Percentiles rank a stretch among this genome's conserved stretches.
phyloP scores from a whole-genome alignment of 2,329 filamentous ascomycete genomes.

The Trichoderma harzianum region DNA sequence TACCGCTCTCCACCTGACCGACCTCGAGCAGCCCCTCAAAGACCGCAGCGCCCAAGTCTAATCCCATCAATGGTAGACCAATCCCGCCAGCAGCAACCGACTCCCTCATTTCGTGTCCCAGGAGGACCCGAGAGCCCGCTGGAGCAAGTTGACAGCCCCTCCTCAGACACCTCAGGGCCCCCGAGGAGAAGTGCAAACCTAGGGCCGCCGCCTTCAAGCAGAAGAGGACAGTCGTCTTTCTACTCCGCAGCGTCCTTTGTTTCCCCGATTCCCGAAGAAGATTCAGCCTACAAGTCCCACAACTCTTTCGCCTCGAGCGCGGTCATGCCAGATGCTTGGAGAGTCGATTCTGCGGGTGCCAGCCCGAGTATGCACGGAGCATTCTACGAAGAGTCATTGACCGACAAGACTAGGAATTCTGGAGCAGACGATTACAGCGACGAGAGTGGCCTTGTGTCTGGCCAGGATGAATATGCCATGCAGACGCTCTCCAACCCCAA shows the following conservation, averaged over 20 bases:
- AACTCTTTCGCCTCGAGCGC: constrained; percentile 69
- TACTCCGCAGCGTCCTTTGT: constrained; percentile 66
- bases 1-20: constrained; percentile 52
- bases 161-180: constrained; percentile 24
- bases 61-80: constrained; percentile 58
- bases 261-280: constrained; percentile 74
- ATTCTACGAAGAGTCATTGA: constrained; percentile 49
- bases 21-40: constrained; percentile 49
- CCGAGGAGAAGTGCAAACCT: constrained; percentile 50
- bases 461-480: background rate
- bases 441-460: constrained; percentile 2
- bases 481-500: background rate
- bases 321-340: constrained; percentile 68
- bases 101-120: constrained; percentile 45
- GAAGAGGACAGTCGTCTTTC: constrained; percentile 60
- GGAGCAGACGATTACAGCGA: background rate
- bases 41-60: constrained; percentile 57
- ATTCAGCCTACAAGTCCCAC: constrained; percentile 53
- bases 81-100: constrained; percentile 54
- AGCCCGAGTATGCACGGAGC: constrained; percentile 46
- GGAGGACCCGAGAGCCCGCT: constrained; percentile 25
- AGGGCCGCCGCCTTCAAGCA: constrained; percentile 58
- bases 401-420: constrained; percentile 41
- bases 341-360: constrained; percentile 41
- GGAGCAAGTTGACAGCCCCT: constrained; percentile 20